phyloP scores from a whole-genome alignment of 75 land plant genomes.

The Cunninghamia lanceolata region DNA sequence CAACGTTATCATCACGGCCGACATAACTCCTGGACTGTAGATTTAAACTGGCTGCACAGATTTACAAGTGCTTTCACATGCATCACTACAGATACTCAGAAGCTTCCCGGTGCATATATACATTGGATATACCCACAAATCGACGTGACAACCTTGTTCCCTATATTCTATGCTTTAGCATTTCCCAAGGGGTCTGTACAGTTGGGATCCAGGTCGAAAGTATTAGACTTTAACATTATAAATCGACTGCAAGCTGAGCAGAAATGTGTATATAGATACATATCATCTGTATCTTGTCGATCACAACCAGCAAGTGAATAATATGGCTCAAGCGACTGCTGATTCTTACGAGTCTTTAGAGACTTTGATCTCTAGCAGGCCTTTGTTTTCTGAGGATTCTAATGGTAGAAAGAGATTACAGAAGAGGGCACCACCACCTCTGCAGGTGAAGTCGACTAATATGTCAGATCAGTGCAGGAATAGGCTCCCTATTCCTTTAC shows the following conservation, averaged over 20 bases:
- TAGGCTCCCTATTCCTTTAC: slow-evolving; percentile 6
- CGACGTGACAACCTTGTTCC: not conserved
- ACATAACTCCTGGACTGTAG: not conserved
- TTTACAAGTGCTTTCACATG: not conserved
- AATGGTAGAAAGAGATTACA: not conserved
- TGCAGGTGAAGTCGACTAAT: not conserved
- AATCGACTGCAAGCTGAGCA: not conserved
- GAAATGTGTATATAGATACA: not conserved
- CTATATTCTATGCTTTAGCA: not conserved
- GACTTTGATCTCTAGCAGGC: not conserved
- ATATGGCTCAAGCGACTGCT: not conserved
- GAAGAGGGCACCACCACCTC: slow-evolving; percentile 1
- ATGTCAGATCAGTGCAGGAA: not conserved
- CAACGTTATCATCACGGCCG: not conserved
- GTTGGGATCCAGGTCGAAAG: slow-evolving; percentile 3
- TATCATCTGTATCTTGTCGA: not conserved
- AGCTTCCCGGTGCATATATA: not conserved
- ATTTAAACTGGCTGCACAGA: not conserved
- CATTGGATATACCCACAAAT: not conserved
- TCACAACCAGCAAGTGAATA: not conserved
- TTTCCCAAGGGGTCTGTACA: not conserved
- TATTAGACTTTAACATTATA: too few relatives aligned
- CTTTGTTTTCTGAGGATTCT: not conserved
- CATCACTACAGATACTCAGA: not conserved
- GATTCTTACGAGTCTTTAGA: not conserved